Evolutionary conservation across 176 grass and related monocot genomes (phyloP).

Genomic region (Ananas comosus): DNA sequence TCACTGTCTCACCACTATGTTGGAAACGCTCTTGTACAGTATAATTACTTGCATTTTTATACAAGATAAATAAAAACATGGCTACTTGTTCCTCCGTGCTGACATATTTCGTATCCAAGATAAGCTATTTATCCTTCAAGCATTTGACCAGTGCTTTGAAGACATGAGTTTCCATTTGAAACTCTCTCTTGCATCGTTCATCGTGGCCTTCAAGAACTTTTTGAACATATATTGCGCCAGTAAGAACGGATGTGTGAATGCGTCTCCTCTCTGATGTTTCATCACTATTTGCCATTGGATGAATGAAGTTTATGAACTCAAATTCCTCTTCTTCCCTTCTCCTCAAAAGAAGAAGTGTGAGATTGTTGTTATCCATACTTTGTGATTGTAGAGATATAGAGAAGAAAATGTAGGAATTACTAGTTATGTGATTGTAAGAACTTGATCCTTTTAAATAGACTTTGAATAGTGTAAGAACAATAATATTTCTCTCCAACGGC

Average conservation of each 20-base stretch:
- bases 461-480: no score
- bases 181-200: neutral
- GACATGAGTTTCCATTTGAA: neutral
- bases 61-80: neutral
- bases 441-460: no score
- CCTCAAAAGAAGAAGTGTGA: no score
- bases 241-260: neutral
- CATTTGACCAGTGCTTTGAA: neutral
- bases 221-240: neutral
- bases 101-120: neutral
- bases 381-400: no score
- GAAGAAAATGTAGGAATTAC: no score
- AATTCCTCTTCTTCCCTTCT: neutral
- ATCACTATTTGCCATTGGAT: neutral
- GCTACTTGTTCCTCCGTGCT: neutral
- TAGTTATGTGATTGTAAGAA: no score
- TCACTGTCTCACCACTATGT: slow-evolving; percentile 17
- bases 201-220: neutral
- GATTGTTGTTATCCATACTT: no score
- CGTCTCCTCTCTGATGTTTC: neutral
- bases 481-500: no score
- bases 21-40: slow-evolving; percentile 10
- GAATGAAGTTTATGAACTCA: neutral
- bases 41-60: neutral
- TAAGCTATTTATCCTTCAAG: neutral